Evolutionary conservation across 805 yeast species (phyloP).

Genomic region (Candida glaebosa): DNA sequence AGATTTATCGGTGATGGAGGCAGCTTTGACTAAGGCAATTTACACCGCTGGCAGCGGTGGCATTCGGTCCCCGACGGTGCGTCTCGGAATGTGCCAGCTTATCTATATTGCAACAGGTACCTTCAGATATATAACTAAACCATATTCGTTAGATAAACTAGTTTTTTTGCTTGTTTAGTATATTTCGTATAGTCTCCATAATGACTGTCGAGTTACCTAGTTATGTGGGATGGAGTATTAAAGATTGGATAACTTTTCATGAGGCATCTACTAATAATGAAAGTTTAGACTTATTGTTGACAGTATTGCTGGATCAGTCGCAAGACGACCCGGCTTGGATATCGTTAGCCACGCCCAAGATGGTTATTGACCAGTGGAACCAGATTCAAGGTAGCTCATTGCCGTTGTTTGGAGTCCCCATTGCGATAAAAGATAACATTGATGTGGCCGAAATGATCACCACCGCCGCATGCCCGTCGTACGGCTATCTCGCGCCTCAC

Average conservation of each 20-base stretch:
- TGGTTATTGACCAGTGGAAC: slow-evolving; percentile 72
- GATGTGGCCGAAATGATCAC: slow-evolving; percentile 81
- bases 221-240: slow-evolving; percentile 71
- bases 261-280: slow-evolving; percentile 54
- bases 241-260: slow-evolving; percentile 77
- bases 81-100: background rate
- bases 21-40: too few relatives aligned
- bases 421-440: slow-evolving; percentile 92
- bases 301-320: slow-evolving; percentile 48
- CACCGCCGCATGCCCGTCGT: slow-evolving; percentile 95
- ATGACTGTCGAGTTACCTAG: slow-evolving; percentile 12
- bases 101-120: background rate
- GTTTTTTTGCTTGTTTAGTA: too few relatives aligned
- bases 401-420: slow-evolving; percentile 89
- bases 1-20: too few relatives aligned
- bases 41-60: background rate
- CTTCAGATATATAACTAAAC: too few relatives aligned
- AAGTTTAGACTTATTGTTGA: slow-evolving; percentile 49
- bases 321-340: slow-evolving; percentile 90
- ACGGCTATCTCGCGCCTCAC: slow-evolving; percentile 57
- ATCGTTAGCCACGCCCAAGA: slow-evolving; percentile 62
- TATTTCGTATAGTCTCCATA: too few relatives aligned
- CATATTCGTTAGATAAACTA: too few relatives aligned
- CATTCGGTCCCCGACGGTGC: background rate
- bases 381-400: slow-evolving; percentile 49